Conservation (phyloP, 208 protist genomes). For the Naegleria fowleri region DNA sequence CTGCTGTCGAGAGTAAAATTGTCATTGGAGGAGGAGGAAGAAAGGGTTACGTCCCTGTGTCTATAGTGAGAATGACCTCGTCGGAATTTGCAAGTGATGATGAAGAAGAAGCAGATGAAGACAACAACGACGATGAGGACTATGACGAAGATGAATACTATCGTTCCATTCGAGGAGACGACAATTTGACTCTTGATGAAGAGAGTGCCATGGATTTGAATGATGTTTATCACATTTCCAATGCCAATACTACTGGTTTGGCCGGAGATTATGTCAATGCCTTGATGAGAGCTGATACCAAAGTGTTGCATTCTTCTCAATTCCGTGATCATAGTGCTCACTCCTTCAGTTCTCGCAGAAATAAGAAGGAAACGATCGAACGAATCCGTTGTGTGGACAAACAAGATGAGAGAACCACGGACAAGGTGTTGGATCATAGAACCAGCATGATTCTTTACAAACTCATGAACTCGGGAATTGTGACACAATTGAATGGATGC, state of each 20-base stretch:
- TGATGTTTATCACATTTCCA: neutral
- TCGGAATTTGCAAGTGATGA: neutral
- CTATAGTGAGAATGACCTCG: no score
- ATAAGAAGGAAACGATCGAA: neutral
- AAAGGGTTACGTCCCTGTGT: neutral
- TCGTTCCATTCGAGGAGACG: neutral
- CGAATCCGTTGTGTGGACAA: neutral
- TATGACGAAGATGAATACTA: neutral
- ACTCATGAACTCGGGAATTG: neutral
- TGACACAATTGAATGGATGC: neutral
- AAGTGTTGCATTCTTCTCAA: neutral
- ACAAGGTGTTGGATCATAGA: conserved; percentile 16
- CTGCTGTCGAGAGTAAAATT: neutral
- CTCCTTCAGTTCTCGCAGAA: neutral
- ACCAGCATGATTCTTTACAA: neutral
- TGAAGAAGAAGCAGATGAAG: neutral
- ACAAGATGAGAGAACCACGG: neutral
- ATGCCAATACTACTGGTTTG: neutral
- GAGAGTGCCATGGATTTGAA: neutral
- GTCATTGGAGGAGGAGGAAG: neutral
- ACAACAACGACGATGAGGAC: neutral
- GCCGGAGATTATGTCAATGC: neutral
- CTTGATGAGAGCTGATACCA: neutral
- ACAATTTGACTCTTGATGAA: neutral
- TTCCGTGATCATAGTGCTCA: neutral